phyloP scores from a whole-genome alignment of 2,329 filamentous ascomycete genomes.

The Gaeumannomyces sp. region DNA sequence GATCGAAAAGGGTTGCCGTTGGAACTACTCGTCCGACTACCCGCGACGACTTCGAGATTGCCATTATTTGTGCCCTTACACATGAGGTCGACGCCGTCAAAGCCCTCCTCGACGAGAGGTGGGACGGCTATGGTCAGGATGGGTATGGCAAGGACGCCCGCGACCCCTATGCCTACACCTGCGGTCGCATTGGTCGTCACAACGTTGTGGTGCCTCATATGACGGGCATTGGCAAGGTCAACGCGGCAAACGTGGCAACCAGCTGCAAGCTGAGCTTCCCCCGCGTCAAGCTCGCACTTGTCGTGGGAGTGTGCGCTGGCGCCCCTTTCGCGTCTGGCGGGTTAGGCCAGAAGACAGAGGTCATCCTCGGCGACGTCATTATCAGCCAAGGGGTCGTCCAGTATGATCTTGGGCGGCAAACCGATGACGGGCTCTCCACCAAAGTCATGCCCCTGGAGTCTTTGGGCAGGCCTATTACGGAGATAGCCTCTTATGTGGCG shows the following conservation, averaged over 20 bases:
- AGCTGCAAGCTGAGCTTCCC: conserved; percentile 16
- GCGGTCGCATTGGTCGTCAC: conserved; percentile 11
- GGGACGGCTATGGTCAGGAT: conserved; percentile 2
- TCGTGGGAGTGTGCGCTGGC: neutral
- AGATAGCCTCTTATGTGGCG: conserved; percentile 12
- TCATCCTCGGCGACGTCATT: conserved; percentile 21
- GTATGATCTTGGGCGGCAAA: conserved; percentile 19
- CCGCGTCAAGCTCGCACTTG: conserved; percentile 10
- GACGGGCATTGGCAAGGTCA: conserved; percentile 16
- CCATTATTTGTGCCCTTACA: conserved; percentile 29
- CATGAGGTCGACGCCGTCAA: conserved; percentile 2
- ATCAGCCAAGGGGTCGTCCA: conserved; percentile 18
- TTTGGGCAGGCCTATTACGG: conserved; percentile 13
- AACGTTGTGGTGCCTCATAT: conserved; percentile 9
- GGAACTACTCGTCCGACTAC: neutral
- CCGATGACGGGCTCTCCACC: conserved; percentile 14
- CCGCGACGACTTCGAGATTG: conserved; percentile 25
- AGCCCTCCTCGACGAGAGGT: conserved; percentile 9
- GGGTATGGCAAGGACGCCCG: conserved; percentile 19
- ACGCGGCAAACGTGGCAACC: conserved; percentile 12
- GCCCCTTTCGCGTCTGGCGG: neutral
- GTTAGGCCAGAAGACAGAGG: conserved; percentile 10
- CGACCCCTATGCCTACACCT: conserved; percentile 25
- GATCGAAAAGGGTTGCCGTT: neutral
- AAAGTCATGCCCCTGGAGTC: conserved; percentile 16